These are phyloP conservation scores for Komagataella populi DNA, from an alignment of 805 yeast genomes.

Conservation along the genomic window DNA sequence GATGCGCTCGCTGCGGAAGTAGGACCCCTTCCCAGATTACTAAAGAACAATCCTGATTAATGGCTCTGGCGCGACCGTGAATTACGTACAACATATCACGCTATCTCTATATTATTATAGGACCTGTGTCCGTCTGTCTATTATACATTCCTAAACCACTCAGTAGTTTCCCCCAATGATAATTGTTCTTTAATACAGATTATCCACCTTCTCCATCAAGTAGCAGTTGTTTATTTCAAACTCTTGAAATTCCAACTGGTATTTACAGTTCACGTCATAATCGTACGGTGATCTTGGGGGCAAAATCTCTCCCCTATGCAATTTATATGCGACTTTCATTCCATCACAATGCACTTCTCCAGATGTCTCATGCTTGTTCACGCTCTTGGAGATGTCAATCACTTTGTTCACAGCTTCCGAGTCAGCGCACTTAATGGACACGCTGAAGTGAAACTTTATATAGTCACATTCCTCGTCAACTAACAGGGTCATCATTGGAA, in stretches of 20 bases:
- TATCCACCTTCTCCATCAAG: constrained; percentile 5
- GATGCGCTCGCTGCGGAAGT: not conserved
- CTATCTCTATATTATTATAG: too few species aligned
- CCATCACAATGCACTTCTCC: constrained; percentile 2
- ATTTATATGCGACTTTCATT: constrained; percentile 5
- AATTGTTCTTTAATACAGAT: too few species aligned
- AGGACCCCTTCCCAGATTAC: not conserved
- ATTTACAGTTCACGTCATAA: constrained; percentile 11
- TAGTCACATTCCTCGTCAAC: constrained; percentile 13
- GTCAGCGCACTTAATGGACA: constrained; percentile 4
- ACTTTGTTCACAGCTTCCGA: not conserved
- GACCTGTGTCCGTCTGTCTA: not conserved
- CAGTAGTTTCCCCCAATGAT: not conserved
- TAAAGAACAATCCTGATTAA: too few species aligned
- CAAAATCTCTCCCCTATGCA: constrained; percentile 11
- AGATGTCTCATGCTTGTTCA: constrained; percentile 1
- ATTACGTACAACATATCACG: not conserved
- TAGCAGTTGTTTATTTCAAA: constrained; percentile 11
- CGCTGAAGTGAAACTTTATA: constrained; percentile 10
- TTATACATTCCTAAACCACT: not conserved
- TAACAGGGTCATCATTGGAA: constrained; percentile 3
- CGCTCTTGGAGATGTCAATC: not conserved
- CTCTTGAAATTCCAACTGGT: constrained; percentile 8
- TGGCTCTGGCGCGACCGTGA: not conserved
- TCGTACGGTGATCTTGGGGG: constrained; percentile 15